A percentile compares a stretch with the other conserved stretches of the same genome.
Conservation (phyloP, 164 flowering plant species). For the Aristolochia contorta region DNA sequence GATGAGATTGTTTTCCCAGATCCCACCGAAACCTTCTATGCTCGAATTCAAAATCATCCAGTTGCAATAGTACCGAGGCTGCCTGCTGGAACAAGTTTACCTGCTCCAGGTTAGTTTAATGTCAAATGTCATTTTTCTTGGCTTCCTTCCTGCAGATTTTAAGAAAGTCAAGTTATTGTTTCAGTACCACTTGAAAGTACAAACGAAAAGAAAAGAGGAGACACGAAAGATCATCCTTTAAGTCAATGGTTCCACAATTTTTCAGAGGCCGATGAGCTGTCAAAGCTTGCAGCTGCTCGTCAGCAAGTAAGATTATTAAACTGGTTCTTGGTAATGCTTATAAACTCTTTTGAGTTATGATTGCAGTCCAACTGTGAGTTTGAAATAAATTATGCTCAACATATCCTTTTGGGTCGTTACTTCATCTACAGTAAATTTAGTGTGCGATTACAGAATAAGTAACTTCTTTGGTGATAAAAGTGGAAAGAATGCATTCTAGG, state of each 20-base stretch:
- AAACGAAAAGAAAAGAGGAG: constrained; percentile 45
- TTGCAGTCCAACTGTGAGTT: no score
- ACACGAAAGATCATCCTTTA: constrained; percentile 53
- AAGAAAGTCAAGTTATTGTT: no score
- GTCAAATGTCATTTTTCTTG: neutral
- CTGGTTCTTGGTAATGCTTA: neutral
- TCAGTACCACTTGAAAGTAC: constrained; percentile 28
- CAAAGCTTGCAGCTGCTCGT: constrained; percentile 80
- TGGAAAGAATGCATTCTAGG: no score
- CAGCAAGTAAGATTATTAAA: constrained; percentile 44
- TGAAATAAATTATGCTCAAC: no score
- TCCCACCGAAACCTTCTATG: constrained; percentile 61
- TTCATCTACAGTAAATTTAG: no score
- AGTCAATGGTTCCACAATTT: constrained; percentile 74
- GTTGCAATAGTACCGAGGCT: constrained; percentile 67
- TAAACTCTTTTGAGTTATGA: no score
- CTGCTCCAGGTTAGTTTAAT: constrained; percentile 39
- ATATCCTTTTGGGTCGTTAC: no score
- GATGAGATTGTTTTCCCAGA: constrained; percentile 84
- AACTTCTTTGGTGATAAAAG: no score
- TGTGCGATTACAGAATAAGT: no score
- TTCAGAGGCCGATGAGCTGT: constrained; percentile 86
- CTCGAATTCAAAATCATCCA: constrained; percentile 69
- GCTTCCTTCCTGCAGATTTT: no score
- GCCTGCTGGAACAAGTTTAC: constrained; percentile 45